A percentile compares a stretch with the other conserved stretches of the same genome.
Conservation (phyloP, 2,329 filamentous ascomycete genomes). For the Fusarium protoensiforme region DNA sequence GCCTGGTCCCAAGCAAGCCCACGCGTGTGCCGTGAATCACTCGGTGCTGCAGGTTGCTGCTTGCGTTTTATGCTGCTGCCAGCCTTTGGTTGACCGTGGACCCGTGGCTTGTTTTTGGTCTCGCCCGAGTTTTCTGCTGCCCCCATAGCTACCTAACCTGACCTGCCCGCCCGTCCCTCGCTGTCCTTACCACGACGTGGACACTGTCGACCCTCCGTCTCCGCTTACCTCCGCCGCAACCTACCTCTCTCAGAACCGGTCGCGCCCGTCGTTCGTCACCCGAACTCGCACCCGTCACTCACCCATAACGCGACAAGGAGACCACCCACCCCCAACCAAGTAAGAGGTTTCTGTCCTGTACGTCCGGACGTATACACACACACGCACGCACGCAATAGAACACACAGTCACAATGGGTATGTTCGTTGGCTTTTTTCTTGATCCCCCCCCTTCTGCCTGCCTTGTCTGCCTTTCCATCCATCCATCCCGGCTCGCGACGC, state of each 20-base stretch:
- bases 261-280: slow-evolving; percentile 30
- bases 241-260: slow-evolving; percentile 37
- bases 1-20: slow-evolving; percentile 26
- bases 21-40: slow-evolving; percentile 36
- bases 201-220: slow-evolving; percentile 39
- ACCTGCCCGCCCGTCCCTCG: slow-evolving; percentile 18
- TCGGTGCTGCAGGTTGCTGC: slow-evolving; percentile 41
- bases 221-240: slow-evolving; percentile 38
- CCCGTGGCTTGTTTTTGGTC: slow-evolving; percentile 41
- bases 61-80: slow-evolving; percentile 45
- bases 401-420: slow-evolving; percentile 43
- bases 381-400: slow-evolving; percentile 29
- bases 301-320: slow-evolving; percentile 42
- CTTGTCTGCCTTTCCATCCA: neutral
- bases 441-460: neutral
- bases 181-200: slow-evolving; percentile 38
- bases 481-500: neutral
- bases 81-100: slow-evolving; percentile 44
- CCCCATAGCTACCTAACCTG: slow-evolving; percentile 41
- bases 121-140: slow-evolving; percentile 21
- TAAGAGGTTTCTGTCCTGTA: slow-evolving; percentile 39
- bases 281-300: slow-evolving; percentile 40
- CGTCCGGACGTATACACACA: slow-evolving; percentile 23
- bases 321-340: slow-evolving; percentile 38
- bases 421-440: slow-evolving; percentile 41